Conservation (phyloP, 2,329 filamentous ascomycete genomes). For the Talaromyces sp. region DNA sequence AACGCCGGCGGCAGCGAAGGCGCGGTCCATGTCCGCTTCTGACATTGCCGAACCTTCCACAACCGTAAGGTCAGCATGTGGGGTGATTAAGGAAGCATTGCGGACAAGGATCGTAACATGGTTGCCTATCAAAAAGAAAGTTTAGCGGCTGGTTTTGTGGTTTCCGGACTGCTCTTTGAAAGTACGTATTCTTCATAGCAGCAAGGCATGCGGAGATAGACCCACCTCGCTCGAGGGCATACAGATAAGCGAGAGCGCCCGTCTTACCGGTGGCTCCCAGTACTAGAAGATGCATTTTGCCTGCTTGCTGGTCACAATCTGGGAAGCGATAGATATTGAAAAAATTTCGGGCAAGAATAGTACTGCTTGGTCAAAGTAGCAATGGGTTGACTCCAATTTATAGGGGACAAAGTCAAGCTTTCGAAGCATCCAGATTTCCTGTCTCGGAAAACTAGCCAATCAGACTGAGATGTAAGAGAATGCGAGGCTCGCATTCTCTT, state of each 20-base stretch:
- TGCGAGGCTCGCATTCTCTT: background rate
- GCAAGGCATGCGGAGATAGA: background rate
- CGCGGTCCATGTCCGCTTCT: constrained; percentile 30
- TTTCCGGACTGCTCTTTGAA: too few species aligned
- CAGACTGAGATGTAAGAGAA: background rate
- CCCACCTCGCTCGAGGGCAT: constrained; percentile 9
- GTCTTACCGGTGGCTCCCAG: constrained; percentile 47
- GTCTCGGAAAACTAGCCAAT: background rate
- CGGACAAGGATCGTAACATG: constrained; percentile 46
- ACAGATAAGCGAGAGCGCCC: constrained; percentile 24
- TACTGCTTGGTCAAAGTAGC: background rate
- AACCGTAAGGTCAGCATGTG: constrained; percentile 33
- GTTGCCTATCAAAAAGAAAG: constrained; percentile 25
- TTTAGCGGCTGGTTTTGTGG: too few species aligned
- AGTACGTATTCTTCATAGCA: background rate
- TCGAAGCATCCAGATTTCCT: background rate
- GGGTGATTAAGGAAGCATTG: constrained; percentile 29
- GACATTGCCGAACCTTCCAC: constrained; percentile 38
- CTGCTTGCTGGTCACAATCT: background rate
- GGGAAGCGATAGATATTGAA: background rate
- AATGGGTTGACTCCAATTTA: too few species aligned
- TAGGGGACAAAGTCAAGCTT: too few species aligned
- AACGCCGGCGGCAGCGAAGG: constrained; percentile 7
- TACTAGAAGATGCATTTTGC: constrained; percentile 44
- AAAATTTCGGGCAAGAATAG: background rate